Evolutionary conservation across 73 alveolate species (phyloP).

Genomic region (Symbiodinium natans): DNA sequence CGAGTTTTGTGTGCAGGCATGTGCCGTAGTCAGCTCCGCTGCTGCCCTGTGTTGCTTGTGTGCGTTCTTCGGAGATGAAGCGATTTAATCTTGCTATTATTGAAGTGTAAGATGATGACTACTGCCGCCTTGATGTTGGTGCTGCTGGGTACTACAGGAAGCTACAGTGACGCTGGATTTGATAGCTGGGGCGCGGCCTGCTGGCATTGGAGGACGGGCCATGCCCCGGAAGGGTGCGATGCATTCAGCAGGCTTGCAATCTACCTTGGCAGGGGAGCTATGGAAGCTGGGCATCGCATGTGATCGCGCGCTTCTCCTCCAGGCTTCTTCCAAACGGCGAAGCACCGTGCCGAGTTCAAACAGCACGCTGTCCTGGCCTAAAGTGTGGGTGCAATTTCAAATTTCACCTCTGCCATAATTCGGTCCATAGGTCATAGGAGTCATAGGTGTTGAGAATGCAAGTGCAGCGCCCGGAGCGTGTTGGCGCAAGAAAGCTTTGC

Average conservation of each 20-base stretch:
- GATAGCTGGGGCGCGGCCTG: constrained; percentile 64
- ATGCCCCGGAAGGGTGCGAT: neutral
- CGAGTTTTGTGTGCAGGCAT: neutral
- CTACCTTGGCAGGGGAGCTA: too few species aligned
- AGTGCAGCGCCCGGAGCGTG: too few species aligned
- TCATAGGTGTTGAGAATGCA: too few species aligned
- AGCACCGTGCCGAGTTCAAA: constrained; percentile 84
- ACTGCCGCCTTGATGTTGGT: too few species aligned
- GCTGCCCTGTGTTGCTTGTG: neutral
- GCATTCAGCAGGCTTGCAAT: neutral
- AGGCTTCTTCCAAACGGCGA: constrained; percentile 90
- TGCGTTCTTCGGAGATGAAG: too few species aligned
- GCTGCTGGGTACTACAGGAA: too few species aligned
- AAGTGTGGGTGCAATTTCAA: too few species aligned
- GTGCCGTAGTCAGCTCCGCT: neutral
- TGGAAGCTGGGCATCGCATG: neutral
- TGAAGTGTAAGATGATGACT: too few species aligned
- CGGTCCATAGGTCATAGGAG: too few species aligned
- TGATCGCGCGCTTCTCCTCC: neutral
- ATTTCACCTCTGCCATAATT: too few species aligned
- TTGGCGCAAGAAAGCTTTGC: too few species aligned
- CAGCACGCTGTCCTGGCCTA: constrained; percentile 57
- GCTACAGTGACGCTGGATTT: constrained; percentile 51
- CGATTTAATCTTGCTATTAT: too few species aligned
- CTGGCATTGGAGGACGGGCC: constrained; percentile 57